Base-by-base conservation (phyloP, 306 rosid species). In the Cicer cuneatum region DNA sequence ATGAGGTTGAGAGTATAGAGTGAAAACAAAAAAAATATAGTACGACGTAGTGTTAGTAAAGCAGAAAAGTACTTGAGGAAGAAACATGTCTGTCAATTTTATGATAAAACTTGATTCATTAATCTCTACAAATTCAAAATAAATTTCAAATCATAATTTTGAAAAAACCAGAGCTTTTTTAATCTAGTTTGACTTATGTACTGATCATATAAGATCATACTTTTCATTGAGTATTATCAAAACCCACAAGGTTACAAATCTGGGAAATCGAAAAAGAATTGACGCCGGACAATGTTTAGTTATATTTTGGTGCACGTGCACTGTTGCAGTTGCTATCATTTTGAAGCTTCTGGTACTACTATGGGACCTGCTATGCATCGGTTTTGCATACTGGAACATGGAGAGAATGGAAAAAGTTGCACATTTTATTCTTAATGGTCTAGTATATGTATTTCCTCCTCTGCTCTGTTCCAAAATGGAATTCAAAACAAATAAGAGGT, bases 131-230 rank as follows among this genome's bases (percentile, higher is more conserved):
- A 59, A 48, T 18, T 35, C 53, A 10, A 77, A 77, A 51, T 37
- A 19, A 7, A 51, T 70, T 71, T 61, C 48, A 60, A 58, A 48
- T 69, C 54, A 69, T 39, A 41, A 43, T 47, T 59, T 40, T 35
- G 63, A 2, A 8, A 62, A 61, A 37, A 58, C 0, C 8, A 4
- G 67, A 18, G 47, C 49, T 72, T 72, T 66, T 57, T 48, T 54
- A 16, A 11, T 42, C 48, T 42, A 42, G 67, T 42, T 41, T 43
- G 66, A 76, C 59, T 66, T 12, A 56, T n/a, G 7, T 21, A 41
- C 45, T 65, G 43, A 64, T 56, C 7, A 2, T 64, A 41, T 53
- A 9, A 45, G 10, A 33, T 29, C 16, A 11, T 4, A 18, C 6
- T 52, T 54, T 52, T 75, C 29, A 65, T 64, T 8, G 13, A 24